Conservation (phyloP, 441 rosid species). For the Bruguiera hainesii region DNA sequence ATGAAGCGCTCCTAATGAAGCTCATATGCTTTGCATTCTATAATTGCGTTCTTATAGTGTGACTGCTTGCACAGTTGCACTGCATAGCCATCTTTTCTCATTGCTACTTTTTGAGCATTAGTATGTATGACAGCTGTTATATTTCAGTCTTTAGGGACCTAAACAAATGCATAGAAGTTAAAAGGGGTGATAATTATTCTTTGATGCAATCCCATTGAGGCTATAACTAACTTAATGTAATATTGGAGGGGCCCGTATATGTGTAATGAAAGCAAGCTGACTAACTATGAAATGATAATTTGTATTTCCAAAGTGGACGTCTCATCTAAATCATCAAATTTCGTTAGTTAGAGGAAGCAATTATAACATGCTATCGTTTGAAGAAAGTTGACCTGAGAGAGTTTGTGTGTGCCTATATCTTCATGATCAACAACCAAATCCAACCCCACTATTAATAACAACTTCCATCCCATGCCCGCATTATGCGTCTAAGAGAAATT, state of each 20-base stretch:
- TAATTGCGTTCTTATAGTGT: too few species aligned
- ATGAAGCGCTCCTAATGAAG: too few species aligned
- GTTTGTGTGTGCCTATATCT: neutral
- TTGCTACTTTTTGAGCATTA: too few species aligned
- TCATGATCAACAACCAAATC: neutral
- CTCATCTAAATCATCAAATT: conserved; percentile 34
- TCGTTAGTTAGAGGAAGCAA: conserved; percentile 26
- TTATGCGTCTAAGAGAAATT: neutral
- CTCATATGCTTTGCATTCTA: too few species aligned
- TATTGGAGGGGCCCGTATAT: conserved; percentile 9
- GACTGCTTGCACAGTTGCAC: too few species aligned
- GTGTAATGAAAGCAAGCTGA: conserved; percentile 29
- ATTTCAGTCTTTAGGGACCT: conserved; percentile 10
- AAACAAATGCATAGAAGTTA: neutral
- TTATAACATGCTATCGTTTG: conserved; percentile 7
- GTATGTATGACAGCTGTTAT: neutral
- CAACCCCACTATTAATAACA: neutral
- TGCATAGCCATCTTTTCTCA: too few species aligned
- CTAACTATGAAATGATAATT: conserved; percentile 11
- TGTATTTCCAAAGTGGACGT: conserved; percentile 28
- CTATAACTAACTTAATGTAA: conserved; percentile 20
- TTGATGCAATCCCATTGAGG: conserved; percentile 21
- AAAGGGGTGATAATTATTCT: conserved; percentile 28
- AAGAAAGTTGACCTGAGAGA: neutral
- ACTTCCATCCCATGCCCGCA: neutral